Conservation (phyloP, 768 basidiomycete species). For the Phaffia tasmanica region DNA sequence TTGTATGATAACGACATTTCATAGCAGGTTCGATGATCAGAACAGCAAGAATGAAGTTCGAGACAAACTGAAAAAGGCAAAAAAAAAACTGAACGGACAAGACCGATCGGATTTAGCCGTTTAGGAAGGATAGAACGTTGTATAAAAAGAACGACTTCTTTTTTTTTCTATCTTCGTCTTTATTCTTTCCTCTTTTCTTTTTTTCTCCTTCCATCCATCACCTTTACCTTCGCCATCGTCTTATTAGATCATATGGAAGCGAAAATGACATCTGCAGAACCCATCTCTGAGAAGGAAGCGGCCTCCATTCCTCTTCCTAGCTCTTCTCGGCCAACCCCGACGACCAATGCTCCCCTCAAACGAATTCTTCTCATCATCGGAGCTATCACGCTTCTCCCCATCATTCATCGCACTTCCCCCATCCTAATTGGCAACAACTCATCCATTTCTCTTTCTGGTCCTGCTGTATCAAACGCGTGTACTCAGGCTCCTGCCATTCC, state of each 20-base stretch:
- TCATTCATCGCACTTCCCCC: neutral
- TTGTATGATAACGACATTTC: too few relatives aligned
- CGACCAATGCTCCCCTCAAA: neutral
- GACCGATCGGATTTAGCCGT: too few relatives aligned
- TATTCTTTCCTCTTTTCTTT: neutral
- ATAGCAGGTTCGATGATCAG: too few relatives aligned
- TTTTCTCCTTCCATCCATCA: neutral
- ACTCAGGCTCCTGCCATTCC: too few relatives aligned
- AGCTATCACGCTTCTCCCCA: neutral
- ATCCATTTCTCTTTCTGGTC: neutral
- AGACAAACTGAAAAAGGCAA: too few relatives aligned
- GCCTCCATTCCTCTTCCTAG: conserved; percentile 11
- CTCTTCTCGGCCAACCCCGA: neutral
- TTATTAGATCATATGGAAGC: neutral
- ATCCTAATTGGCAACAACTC: neutral
- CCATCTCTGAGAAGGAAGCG: neutral
- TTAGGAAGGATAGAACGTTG: too few relatives aligned
- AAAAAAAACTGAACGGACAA: too few relatives aligned
- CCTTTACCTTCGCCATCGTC: neutral
- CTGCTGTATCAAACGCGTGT: too few relatives aligned
- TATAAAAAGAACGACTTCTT: too few relatives aligned
- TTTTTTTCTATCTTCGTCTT: too few relatives aligned
- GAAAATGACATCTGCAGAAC: neutral
- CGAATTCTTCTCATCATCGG: neutral
- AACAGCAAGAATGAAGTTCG: too few relatives aligned